phyloP scores from a whole-genome alignment of 768 basidiomycete genomes.

The Leccinum rimulosum region DNA sequence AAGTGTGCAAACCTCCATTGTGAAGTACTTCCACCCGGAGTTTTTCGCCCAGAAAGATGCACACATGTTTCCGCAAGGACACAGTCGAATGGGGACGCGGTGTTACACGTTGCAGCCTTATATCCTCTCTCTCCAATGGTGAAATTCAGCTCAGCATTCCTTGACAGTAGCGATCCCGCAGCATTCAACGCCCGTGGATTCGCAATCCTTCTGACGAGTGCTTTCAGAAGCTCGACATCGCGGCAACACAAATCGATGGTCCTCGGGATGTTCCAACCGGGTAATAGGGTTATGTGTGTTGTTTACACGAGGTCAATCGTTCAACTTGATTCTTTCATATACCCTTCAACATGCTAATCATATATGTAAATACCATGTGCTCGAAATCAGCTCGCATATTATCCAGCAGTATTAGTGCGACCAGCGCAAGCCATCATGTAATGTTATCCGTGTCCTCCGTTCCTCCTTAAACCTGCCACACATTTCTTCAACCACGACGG shows the following conservation, averaged over 20 bases:
- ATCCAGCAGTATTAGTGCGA: not conserved
- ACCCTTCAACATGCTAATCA: not conserved
- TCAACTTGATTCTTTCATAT: not conserved
- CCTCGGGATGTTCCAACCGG: not conserved
- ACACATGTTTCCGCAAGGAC: not conserved
- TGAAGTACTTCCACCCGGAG: not conserved
- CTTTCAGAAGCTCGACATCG: not conserved
- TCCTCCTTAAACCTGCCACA: not conserved
- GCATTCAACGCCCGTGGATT: not conserved
- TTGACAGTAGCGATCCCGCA: not conserved
- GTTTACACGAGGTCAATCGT: not conserved
- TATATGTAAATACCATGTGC: not conserved
- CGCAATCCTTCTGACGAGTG: not conserved
- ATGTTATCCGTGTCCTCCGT: constrained; percentile 4
- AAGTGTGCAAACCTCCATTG: not conserved
- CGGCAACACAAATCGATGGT: not conserved
- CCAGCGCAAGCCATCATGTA: not conserved
- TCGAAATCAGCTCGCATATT: not conserved
- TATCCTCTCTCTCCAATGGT: not conserved
- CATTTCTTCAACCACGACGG: not conserved
- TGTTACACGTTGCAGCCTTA: not conserved
- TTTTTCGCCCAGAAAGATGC: not conserved
- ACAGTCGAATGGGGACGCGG: not conserved
- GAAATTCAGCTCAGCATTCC: not conserved
- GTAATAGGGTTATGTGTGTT: not conserved